These are phyloP conservation scores for Alternaria dauci DNA, from an alignment of 2,329 filamentous ascomycete genomes.

Conservation along the genomic window DNA sequence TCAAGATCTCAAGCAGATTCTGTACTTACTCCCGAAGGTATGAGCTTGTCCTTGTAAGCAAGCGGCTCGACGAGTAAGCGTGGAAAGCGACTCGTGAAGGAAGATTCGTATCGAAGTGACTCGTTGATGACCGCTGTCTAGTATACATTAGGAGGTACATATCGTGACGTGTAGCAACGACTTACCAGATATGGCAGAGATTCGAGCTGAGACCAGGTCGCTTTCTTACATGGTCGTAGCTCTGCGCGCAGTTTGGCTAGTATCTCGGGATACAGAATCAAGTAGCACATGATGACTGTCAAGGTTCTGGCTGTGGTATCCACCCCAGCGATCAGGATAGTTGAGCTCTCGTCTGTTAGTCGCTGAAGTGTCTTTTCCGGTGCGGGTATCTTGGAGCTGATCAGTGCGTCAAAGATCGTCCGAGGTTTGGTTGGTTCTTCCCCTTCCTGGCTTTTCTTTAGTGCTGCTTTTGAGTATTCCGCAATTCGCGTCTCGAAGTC, in stretches of 20 bases:
- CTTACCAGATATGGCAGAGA: slow-evolving; percentile 23
- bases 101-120: slow-evolving; percentile 15
- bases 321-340: slow-evolving; percentile 41
- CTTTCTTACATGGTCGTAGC: background rate
- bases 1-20: background rate
- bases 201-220: slow-evolving; percentile 14
- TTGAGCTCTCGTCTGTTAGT: slow-evolving; percentile 41
- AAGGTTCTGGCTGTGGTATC: slow-evolving; percentile 44
- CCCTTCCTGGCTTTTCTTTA: background rate
- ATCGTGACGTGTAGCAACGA: background rate
- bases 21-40: slow-evolving; percentile 26
- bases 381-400: slow-evolving; percentile 12
- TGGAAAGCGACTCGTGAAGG: slow-evolving; percentile 23
- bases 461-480: background rate
- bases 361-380: slow-evolving; percentile 39
- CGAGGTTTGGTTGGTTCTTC: background rate
- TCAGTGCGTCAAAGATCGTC: slow-evolving; percentile 19
- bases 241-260: slow-evolving; percentile 7
- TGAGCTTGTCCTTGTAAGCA: slow-evolving; percentile 22
- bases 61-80: slow-evolving; percentile 30
- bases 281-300: slow-evolving; percentile 15
- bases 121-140: slow-evolving; percentile 23
- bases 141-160: background rate
- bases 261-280: slow-evolving; percentile 14
- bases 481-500: background rate